phyloP scores from a whole-genome alignment of 2,329 filamentous ascomycete species.

The Alternaria conjuncta region DNA sequence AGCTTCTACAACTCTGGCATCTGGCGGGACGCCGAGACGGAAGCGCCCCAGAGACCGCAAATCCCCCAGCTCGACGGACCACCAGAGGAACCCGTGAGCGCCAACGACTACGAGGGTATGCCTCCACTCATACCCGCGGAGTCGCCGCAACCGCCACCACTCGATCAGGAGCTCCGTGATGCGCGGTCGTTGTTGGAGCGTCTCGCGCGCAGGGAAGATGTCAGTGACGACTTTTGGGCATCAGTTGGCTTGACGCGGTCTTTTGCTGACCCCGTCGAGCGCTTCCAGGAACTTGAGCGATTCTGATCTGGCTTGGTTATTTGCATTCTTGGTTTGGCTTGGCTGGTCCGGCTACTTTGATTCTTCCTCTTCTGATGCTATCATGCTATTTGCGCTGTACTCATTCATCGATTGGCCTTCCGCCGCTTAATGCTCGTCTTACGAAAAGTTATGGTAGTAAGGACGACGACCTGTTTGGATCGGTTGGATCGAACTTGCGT shows the following conservation, averaged over 20 bases:
- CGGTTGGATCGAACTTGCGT: background rate
- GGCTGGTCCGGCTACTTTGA: constrained; percentile 7
- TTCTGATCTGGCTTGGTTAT: constrained; percentile 17
- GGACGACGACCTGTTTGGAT: background rate
- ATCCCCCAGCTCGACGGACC: constrained; percentile 26
- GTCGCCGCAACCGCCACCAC: constrained; percentile 18
- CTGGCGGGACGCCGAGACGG: constrained; percentile 6
- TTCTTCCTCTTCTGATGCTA: background rate
- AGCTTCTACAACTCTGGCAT: constrained; percentile 30
- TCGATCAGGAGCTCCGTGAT: constrained; percentile 60
- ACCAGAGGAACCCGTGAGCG: constrained; percentile 23
- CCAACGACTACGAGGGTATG: constrained; percentile 26
- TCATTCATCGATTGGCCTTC: background rate
- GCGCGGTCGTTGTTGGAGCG: constrained; percentile 76
- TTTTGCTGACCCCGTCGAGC: constrained; percentile 43
- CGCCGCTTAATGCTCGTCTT: constrained; percentile 1
- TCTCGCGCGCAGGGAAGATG: constrained; percentile 73
- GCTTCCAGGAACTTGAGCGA: constrained; percentile 41
- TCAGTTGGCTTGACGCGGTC: constrained; percentile 51
- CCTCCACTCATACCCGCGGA: constrained; percentile 10
- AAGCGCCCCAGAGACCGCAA: constrained; percentile 6
- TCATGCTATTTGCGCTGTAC: background rate
- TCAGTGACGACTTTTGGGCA: constrained; percentile 82
- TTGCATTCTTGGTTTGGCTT: background rate
- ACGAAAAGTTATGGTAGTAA: background rate